These are phyloP conservation scores for Volvariella volvacea DNA, from an alignment of 1,284 basidiomycete species.

Conservation along the genomic window DNA sequence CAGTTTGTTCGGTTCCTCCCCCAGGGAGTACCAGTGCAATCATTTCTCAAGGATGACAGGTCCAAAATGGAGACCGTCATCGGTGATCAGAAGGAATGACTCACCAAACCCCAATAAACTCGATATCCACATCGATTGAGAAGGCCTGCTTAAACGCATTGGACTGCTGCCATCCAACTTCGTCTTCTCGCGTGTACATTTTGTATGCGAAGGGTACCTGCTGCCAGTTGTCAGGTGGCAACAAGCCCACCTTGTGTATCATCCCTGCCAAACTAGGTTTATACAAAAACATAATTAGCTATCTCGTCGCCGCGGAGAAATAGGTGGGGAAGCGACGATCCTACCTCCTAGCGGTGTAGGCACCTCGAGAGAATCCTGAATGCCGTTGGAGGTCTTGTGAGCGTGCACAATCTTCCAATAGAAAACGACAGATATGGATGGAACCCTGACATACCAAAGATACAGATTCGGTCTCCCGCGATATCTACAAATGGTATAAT, in stretches of 20 bases:
- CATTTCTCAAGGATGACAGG: too few relatives aligned
- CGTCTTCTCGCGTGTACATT: slow-evolving; percentile 21
- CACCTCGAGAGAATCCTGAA: slow-evolving; percentile 44
- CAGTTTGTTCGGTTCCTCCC: too few relatives aligned
- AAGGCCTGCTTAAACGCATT: slow-evolving; percentile 49
- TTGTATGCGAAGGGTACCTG: slow-evolving; percentile 50
- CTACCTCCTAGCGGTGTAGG: slow-evolving; percentile 42
- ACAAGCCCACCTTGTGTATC: slow-evolving; percentile 34
- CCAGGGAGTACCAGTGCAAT: too few relatives aligned
- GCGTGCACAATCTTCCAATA: too few relatives aligned
- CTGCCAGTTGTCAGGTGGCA: slow-evolving; percentile 15
- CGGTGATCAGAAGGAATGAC: slow-evolving; percentile 11
- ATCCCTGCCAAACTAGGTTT: slow-evolving; percentile 47
- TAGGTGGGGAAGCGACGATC: neutral
- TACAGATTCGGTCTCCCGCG: slow-evolving; percentile 34
- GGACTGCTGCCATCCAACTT: slow-evolving; percentile 15
- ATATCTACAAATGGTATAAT: slow-evolving; percentile 22
- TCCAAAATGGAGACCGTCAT: neutral
- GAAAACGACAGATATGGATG: neutral
- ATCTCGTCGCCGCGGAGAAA: neutral
- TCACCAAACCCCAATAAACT: slow-evolving; percentile 46
- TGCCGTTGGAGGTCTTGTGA: neutral
- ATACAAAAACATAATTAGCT: neutral
- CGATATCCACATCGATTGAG: slow-evolving; percentile 39
- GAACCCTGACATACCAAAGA: slow-evolving; percentile 25